These are phyloP conservation scores for Aureobasidium subglaciale DNA, from an alignment of 2,329 filamentous ascomycete genomes.

Conservation along the genomic window DNA sequence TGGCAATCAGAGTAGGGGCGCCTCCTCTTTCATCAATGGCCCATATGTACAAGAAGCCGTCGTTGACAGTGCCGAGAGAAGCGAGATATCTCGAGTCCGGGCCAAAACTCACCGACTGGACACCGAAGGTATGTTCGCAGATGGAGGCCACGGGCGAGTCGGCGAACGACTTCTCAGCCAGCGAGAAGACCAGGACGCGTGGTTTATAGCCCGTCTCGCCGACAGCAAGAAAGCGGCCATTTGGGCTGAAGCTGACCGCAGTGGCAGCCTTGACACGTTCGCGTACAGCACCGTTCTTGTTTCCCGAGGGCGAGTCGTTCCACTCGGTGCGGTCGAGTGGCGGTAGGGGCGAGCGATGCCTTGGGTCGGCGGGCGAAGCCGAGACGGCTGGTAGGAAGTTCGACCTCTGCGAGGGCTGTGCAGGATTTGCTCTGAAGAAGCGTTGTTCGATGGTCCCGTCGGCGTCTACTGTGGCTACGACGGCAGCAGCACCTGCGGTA, in stretches of 20 bases:
- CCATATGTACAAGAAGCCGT: constrained; percentile 93
- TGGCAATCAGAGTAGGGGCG: constrained; percentile 69
- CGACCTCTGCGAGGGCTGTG: background rate
- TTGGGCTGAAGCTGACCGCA: constrained; percentile 78
- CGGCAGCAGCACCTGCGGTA: constrained; percentile 87
- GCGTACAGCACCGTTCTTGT: constrained; percentile 76
- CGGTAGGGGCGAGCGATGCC: background rate
- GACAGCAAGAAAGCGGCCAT: constrained; percentile 81
- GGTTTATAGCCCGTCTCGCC: constrained; percentile 94
- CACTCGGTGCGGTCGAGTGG: constrained; percentile 33
- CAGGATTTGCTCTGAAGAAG: constrained; percentile 69
- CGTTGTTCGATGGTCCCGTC: constrained; percentile 62
- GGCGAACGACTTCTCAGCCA: constrained; percentile 65
- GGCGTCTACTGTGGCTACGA: constrained; percentile 72
- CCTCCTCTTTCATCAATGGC: constrained; percentile 75
- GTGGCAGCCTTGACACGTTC: constrained; percentile 93
- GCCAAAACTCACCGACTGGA: constrained; percentile 84
- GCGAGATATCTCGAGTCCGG: constrained; percentile 79
- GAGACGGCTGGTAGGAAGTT: background rate
- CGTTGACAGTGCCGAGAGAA: constrained; percentile 80
- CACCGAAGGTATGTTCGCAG: constrained; percentile 83
- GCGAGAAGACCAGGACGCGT: constrained; percentile 80
- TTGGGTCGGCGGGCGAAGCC: constrained; percentile 6
- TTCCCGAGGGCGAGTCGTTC: constrained; percentile 49
- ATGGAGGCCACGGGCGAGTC: constrained; percentile 79